A percentile compares a stretch with the other conserved stretches of the same genome.
Evolutionary conservation across 306 rosid genomes (phyloP).

Genomic region (Senna tora): DNA sequence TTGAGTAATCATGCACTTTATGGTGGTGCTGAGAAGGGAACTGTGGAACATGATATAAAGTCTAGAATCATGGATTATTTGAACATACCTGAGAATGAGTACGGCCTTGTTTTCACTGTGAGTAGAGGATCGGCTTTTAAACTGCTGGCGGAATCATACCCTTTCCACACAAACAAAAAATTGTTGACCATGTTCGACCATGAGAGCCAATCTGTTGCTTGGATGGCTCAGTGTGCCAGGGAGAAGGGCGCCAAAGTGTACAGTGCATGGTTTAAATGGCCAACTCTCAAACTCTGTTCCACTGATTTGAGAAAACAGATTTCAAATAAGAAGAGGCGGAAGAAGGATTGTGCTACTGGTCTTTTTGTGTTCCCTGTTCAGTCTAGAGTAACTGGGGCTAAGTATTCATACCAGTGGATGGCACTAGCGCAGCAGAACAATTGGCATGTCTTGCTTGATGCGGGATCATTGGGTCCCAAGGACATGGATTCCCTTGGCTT

Average conservation of each 20-base stretch:
- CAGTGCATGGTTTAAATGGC: constrained; percentile 98
- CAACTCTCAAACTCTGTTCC: constrained; percentile 90
- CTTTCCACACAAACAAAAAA: constrained; percentile 86
- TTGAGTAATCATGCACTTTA: constrained; percentile 91
- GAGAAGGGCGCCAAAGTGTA: constrained; percentile 90
- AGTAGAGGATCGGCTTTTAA: constrained; percentile 95
- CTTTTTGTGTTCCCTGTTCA: constrained; percentile 96
- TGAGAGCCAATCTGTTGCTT: constrained; percentile 91
- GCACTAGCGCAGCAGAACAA: constrained; percentile 95
- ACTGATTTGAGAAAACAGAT: constrained; percentile 95
- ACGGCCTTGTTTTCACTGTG: constrained; percentile 94
- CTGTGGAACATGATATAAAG: constrained; percentile 86
- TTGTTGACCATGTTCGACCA: constrained; percentile 94
- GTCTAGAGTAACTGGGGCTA: constrained; percentile 93
- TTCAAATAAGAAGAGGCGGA: constrained; percentile 80
- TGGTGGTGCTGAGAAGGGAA: constrained; percentile 94
- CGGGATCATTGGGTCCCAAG: constrained; percentile 96
- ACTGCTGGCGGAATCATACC: constrained; percentile 87
- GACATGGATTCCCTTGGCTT: constrained; percentile 99
- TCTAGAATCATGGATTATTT: constrained; percentile 85
- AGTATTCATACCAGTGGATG: constrained; percentile 99
- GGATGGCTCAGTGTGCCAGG: constrained; percentile 95
- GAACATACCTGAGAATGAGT: constrained; percentile 94
- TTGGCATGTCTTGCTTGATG: constrained; percentile 97
- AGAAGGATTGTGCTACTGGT: constrained; percentile 88